Base-by-base conservation (phyloP, 2,329 filamentous ascomycete genomes). In the Daldinia sp. region DNA sequence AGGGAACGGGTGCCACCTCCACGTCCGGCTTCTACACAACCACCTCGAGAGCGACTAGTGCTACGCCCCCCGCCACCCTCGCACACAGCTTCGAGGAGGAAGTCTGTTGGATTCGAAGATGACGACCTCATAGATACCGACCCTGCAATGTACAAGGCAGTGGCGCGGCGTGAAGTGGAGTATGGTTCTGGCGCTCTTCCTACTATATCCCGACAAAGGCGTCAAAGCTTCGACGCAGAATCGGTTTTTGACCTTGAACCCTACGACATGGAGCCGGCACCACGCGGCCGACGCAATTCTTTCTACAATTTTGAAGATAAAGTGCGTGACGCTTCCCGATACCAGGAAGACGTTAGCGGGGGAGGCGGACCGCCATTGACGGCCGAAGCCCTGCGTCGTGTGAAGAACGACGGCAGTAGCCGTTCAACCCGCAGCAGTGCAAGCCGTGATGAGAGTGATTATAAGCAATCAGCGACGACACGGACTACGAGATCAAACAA, bases 361-460 rank as follows among this genome's bases (percentile, higher is more conserved):
- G 80, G 78, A 5, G 72, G 79, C 2, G 71, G 75, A 34, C 70
- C 83, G 55, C 80, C 81, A 1, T 74, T 89, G 58, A 89, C 87
- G 3, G 82, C 82, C 1, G 86, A 87, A 58, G 77, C 79, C 10
- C 77, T 90, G 23, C 82, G 79, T 71, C 83, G 79, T 25, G 80
- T 75, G 65, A 81, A 79, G 70, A 80, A 77, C 64, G 81, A 78
- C 61, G 80, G 77, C 5, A 86, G 82, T 77, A 86, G 83, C 71
- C 81, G 81, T 21, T 87, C 83, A 35, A 88, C 81, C 53, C 82
- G 82, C 66, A 88, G 83, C 79, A 87, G 81, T 65, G 82, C 75
- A 19, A 89, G 87, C 72, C 85, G 81, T 41, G 87, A 89, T 68
- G 86, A 89, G 59, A 89, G 86, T 74, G 87, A 88, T 58, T 87